Percentiles rank a stretch among this genome's conserved stretches.
phyloP scores from a whole-genome alignment of 2,329 filamentous ascomycete genomes.

The Paracamarosporium sp. region DNA sequence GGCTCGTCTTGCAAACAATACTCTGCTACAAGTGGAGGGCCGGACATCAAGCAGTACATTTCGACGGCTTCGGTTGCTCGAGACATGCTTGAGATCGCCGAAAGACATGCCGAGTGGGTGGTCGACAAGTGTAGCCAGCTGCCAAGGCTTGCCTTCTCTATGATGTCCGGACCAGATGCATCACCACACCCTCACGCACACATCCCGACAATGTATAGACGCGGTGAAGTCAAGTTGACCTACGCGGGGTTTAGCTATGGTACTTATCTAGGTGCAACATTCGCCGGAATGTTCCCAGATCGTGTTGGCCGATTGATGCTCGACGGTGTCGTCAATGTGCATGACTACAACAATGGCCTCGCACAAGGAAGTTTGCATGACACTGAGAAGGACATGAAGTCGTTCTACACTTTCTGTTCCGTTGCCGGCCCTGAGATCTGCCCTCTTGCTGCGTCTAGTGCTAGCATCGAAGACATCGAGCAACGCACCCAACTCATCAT shows the following conservation, averaged over 20 bases:
- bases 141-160: not conserved
- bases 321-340: constrained; percentile 54
- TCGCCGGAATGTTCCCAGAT: constrained; percentile 47
- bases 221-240: constrained; percentile 41
- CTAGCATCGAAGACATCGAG: constrained; percentile 44
- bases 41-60: constrained; percentile 51
- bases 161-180: not conserved
- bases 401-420: constrained; percentile 55
- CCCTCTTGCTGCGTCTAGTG: constrained; percentile 44
- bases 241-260: constrained; percentile 60
- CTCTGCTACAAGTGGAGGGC: constrained; percentile 30
- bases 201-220: constrained; percentile 9
- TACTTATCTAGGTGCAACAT: constrained; percentile 49
- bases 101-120: constrained; percentile 49
- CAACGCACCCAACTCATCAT: constrained; percentile 40
- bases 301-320: constrained; percentile 46
- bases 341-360: constrained; percentile 43
- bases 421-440: constrained; percentile 50
- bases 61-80: constrained; percentile 56
- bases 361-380: constrained; percentile 52
- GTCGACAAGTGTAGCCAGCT: constrained; percentile 14
- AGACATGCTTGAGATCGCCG: constrained; percentile 59
- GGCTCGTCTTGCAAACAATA: constrained; percentile 36
- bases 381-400: constrained; percentile 51
- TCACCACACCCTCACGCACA: not conserved